Base-by-base conservation (phyloP, 1,139 yeast species). In the Magnusiomyces starmeri region DNA sequence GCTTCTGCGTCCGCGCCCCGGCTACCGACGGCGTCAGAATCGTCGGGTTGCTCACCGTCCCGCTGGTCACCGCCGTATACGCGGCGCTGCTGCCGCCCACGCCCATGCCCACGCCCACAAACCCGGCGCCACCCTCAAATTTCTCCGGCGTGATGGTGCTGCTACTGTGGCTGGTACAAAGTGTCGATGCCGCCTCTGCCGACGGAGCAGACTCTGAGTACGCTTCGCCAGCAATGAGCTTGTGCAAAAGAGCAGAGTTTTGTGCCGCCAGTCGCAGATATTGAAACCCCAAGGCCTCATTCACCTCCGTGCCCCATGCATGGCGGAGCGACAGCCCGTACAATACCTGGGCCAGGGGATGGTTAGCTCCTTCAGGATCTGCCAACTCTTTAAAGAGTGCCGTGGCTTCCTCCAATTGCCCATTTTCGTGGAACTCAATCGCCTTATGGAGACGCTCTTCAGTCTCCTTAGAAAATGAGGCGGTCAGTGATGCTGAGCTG, bases 261-360 rank as follows among this genome's bases (percentile, higher is more conserved):
- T 59, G 54, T 1, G 67, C 68, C 8, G 69, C 69, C 32, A 57
- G 51, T 7, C 63, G 56, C 25, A 67, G 57, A 48, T 59, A 64
- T 51, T 50, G 51, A 46, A 66, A 62, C 26, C 65, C 70, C 2
- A 50, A 51, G 6, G 46, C 54, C 26, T 62, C 65, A 43, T 66
- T 56, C 20, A 54, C 52, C 7, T 49, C 51, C 32, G 62, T 59
- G 16, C 70, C 70, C 70, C 70, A 67, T 12, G 70, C 70, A 46
- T 67, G 70, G 18, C 70, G 55, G n/a, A 66, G 58, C 6, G 67
- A 57, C 43, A 67, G 54, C 1, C 70, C 70, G 40, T 57, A 58
- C 35, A 67, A 57, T 2, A 66, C 64, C 50, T 66, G 70, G 4
- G 70, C 69, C 24, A 66, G 52, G 14, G 69, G 67, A 43, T 63